A percentile compares a stretch with the other conserved stretches of the same genome.
These are phyloP conservation scores for Pseudocercospora fijiensis DNA, from an alignment of 2,329 filamentous ascomycete species.

Conservation along the genomic window DNA sequence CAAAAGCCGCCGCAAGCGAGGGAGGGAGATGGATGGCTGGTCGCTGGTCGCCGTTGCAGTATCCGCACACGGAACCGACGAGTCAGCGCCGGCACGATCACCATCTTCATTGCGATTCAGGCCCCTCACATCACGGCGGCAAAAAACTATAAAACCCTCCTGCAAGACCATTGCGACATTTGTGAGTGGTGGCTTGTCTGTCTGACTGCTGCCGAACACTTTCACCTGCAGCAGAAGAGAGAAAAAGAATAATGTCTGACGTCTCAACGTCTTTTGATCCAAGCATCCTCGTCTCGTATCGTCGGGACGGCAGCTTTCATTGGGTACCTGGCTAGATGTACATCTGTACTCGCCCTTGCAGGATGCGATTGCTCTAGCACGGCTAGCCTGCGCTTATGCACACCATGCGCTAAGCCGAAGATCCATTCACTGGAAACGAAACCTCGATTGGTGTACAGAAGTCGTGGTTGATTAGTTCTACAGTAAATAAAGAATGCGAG, in stretches of 20 bases:
- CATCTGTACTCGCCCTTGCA: constrained; percentile 27
- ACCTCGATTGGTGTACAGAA: constrained; percentile 13
- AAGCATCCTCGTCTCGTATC: not conserved
- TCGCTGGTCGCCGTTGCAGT: too few relatives aligned
- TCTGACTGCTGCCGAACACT: not conserved
- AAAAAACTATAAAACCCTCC: not conserved
- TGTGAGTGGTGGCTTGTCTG: constrained; percentile 2
- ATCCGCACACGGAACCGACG: constrained; percentile 5
- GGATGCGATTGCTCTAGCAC: constrained; percentile 24
- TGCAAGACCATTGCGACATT: not conserved
- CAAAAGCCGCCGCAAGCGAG: not conserved
- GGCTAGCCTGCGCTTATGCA: constrained; percentile 29
- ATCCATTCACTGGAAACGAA: constrained; percentile 18
- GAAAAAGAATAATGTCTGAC: not conserved
- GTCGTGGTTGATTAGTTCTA: not conserved
- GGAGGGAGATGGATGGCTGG: constrained; percentile 3
- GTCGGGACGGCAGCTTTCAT: constrained; percentile 17
- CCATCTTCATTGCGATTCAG: not conserved
- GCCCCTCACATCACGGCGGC: not conserved
- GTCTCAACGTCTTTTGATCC: not conserved
- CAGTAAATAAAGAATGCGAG: not conserved
- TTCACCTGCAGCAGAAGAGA: not conserved
- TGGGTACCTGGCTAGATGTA: constrained; percentile 28
- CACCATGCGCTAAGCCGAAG: constrained; percentile 26
- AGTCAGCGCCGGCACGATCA: constrained; percentile 8